These are phyloP conservation scores for Hysterangium stoloniferum DNA, from an alignment of 768 basidiomycete species.

Conservation along the genomic window DNA sequence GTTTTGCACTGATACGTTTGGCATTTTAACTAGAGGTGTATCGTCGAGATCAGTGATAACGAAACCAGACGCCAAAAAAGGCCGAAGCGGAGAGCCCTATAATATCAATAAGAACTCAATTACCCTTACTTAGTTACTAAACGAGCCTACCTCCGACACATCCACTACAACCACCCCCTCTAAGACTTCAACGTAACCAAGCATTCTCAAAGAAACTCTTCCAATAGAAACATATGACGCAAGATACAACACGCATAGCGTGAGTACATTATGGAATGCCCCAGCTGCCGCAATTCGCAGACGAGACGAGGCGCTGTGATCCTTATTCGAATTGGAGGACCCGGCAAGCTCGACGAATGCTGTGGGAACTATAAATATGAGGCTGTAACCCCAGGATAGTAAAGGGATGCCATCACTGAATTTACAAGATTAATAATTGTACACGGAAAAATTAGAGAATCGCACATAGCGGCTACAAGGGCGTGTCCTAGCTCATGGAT, in stretches of 20 bases:
- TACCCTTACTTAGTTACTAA: not conserved
- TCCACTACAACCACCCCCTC: slow-evolving; percentile 48
- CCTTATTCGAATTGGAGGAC: slow-evolving; percentile 20
- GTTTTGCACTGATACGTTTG: slow-evolving; percentile 22
- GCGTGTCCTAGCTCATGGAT: slow-evolving; percentile 80
- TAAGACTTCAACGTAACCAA: slow-evolving; percentile 47
- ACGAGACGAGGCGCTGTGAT: slow-evolving; percentile 27
- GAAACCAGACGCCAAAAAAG: slow-evolving; percentile 47
- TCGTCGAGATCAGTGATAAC: slow-evolving; percentile 66
- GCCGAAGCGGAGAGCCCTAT: slow-evolving; percentile 56
- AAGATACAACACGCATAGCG: slow-evolving; percentile 32
- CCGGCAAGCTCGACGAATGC: slow-evolving; percentile 63
- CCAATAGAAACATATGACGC: slow-evolving; percentile 24
- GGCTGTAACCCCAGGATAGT: slow-evolving; percentile 48
- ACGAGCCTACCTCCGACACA: slow-evolving; percentile 43
- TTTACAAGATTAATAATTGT: not conserved
- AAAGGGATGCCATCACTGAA: slow-evolving; percentile 59
- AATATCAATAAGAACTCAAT: too few relatives aligned
- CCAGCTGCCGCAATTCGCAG: slow-evolving; percentile 66
- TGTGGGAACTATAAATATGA: slow-evolving; percentile 60
- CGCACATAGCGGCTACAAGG: slow-evolving; percentile 66
- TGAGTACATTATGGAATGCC: slow-evolving; percentile 66
- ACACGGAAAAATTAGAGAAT: slow-evolving; percentile 4
- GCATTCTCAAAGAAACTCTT: slow-evolving; percentile 23
- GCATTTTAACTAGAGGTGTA: slow-evolving; percentile 28